A percentile compares a stretch with the other conserved stretches of the same genome.
phyloP scores from a whole-genome alignment of 2,329 filamentous ascomycete species.

The Epichloe hybrida region DNA sequence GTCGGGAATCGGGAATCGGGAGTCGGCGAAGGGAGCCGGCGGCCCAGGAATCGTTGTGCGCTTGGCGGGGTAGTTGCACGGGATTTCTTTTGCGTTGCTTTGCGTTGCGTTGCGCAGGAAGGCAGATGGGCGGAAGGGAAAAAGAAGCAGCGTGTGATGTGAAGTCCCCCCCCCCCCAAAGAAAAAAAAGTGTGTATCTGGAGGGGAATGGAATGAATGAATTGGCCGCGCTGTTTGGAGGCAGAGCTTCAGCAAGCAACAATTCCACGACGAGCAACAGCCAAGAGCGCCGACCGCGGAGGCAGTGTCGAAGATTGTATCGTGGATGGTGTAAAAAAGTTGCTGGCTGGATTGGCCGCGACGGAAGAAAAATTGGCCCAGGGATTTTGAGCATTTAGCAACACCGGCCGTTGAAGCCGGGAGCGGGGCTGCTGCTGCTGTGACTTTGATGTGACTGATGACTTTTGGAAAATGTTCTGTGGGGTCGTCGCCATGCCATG shows the following conservation, averaged over 20 bases:
- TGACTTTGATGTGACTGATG: not conserved
- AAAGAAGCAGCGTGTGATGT: not conserved
- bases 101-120: not conserved
- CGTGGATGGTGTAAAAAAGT: slow-evolving; percentile 1
- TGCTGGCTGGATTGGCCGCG: not conserved
- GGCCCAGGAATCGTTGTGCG: not conserved
- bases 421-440: not conserved
- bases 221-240: not conserved
- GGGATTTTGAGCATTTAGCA: not conserved
- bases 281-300: slow-evolving; percentile 5
- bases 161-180: too few species aligned
- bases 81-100: not conserved
- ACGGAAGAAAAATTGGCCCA: slow-evolving; percentile 5
- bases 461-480: not conserved
- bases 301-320: slow-evolving; percentile 1
- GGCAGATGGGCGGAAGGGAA: not conserved
- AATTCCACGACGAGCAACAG: not conserved
- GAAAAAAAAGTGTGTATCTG: not conserved
- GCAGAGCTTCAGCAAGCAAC: not conserved
- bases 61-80: slow-evolving; percentile 5
- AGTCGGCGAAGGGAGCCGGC: slow-evolving; percentile 4
- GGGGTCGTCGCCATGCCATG: not conserved
- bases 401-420: slow-evolving; percentile 2
- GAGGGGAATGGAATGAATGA: not conserved
- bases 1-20: slow-evolving; percentile 2